phyloP scores from a whole-genome alignment of 129 eudicot species.

The Ambrosia trifida region DNA sequence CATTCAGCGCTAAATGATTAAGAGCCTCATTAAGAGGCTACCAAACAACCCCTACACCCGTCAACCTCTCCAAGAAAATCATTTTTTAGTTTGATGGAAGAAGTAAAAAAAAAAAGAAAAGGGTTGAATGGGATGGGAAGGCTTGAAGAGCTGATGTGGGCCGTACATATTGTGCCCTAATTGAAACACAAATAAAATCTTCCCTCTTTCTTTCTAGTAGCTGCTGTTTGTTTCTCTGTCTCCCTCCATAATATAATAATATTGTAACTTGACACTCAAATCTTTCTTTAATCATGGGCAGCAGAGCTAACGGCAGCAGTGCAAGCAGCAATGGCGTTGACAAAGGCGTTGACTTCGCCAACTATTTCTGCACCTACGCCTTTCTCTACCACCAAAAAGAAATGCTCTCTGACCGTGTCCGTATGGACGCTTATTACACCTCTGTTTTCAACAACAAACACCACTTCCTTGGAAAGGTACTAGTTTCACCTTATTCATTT shows the following conservation, averaged over 20 bases:
- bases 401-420: slow-evolving; percentile 94
- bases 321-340: slow-evolving; percentile 47
- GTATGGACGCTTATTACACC: slow-evolving; percentile 95
- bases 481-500: no score
- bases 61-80: no score
- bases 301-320: slow-evolving; percentile 47
- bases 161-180: no score
- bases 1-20: no score
- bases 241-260: slow-evolving; percentile 23
- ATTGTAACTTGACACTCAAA: not conserved
- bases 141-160: no score
- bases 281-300: slow-evolving; percentile 39
- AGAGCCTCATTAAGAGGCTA: no score
- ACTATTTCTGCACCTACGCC: slow-evolving; percentile 96
- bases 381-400: slow-evolving; percentile 98
- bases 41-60: no score
- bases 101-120: no score
- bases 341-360: slow-evolving; percentile 92
- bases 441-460: slow-evolving; percentile 65
- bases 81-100: no score
- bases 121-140: no score
- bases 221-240: no score
- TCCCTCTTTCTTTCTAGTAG: slow-evolving; percentile 23
- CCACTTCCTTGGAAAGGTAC: slow-evolving; percentile 72
- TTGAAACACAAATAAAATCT: not conserved